Evolutionary conservation across 169 alveolate genomes (phyloP).

Genomic region (Plasmodium fragile): DNA sequence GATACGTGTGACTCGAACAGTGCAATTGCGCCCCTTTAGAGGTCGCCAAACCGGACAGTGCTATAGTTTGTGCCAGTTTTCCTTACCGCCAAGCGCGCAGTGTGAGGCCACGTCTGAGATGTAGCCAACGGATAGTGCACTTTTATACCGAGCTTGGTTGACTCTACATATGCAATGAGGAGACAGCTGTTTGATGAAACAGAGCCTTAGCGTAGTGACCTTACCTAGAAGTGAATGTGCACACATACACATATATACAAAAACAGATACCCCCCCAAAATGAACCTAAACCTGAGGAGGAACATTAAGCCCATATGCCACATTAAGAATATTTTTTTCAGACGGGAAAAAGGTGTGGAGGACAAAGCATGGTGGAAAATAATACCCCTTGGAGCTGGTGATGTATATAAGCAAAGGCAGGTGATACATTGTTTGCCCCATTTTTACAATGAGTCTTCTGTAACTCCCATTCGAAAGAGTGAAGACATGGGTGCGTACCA

Average conservation of each 20-base stretch:
- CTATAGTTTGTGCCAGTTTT: neutral
- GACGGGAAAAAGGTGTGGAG: neutral
- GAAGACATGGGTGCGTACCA: conserved; percentile 16
- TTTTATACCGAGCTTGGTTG: neutral
- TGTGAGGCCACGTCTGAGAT: neutral
- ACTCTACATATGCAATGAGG: neutral
- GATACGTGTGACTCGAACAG: neutral
- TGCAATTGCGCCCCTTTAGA: neutral
- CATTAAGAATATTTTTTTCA: conserved; percentile 37
- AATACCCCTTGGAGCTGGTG: neutral
- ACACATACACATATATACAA: conserved; percentile 9
- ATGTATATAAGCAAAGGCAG: neutral
- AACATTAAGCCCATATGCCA: conserved; percentile 36
- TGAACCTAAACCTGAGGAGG: conserved; percentile 27
- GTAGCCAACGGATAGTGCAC: neutral
- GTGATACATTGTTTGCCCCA: neutral
- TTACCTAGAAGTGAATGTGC: neutral
- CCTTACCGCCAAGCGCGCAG: neutral
- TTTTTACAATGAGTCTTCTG: conserved; percentile 38
- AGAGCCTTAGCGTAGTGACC: neutral
- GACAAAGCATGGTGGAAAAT: neutral
- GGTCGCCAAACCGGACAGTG: neutral
- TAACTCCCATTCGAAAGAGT: conserved; percentile 7
- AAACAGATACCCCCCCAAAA: neutral
- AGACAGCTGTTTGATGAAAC: neutral